A percentile compares a stretch with the other conserved stretches of the same genome.
phyloP scores from a whole-genome alignment of 2,329 filamentous ascomycete species.

The Colletotrichum viniferum region DNA sequence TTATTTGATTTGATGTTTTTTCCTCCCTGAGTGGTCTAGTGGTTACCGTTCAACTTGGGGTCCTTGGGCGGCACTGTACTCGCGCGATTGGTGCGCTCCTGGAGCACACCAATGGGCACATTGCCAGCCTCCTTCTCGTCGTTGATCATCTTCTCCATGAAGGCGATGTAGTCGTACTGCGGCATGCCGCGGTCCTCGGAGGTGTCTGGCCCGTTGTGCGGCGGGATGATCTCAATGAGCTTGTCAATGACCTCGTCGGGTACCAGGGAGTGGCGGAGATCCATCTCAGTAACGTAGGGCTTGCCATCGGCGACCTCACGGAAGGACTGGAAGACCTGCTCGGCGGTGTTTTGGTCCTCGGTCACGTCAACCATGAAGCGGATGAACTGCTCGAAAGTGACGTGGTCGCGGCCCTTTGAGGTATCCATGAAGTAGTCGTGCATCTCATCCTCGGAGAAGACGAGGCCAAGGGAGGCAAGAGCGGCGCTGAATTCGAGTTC shows the following conservation, averaged over 20 bases:
- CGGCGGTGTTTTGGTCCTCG: conserved; percentile 97
- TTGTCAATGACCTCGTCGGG: conserved; percentile 97
- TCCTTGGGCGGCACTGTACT: conserved; percentile 36
- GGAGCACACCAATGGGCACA: conserved; percentile 33
- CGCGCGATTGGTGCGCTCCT: conserved; percentile 38
- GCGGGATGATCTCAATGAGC: conserved; percentile 84
- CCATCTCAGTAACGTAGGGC: conserved; percentile 97
- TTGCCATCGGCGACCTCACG: conserved; percentile 97
- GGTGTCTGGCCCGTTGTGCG: conserved; percentile 83
- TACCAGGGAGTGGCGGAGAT: conserved; percentile 91
- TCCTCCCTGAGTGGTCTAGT: conserved; percentile 8
- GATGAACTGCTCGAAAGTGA: conserved; percentile 98
- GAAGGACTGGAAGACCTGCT: conserved; percentile 98
- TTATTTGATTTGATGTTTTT: not conserved
- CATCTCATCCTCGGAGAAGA: conserved; percentile 98
- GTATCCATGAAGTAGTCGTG: conserved; percentile 91
- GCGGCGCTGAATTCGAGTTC: conserved; percentile 97
- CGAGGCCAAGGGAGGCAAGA: conserved; percentile 89
- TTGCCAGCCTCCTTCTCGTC: conserved; percentile 35
- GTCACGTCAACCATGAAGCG: conserved; percentile 99
- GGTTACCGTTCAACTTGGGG: conserved; percentile 37
- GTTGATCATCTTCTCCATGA: conserved; percentile 87
- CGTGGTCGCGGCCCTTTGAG: conserved; percentile 77
- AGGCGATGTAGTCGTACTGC: conserved; percentile 95
- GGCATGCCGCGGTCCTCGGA: conserved; percentile 81